Evolutionary conservation across 768 basidiomycete genomes (phyloP), one percentile per base, ranked within the genome.

Genomic region (Coprinellus micaceus): DNA sequence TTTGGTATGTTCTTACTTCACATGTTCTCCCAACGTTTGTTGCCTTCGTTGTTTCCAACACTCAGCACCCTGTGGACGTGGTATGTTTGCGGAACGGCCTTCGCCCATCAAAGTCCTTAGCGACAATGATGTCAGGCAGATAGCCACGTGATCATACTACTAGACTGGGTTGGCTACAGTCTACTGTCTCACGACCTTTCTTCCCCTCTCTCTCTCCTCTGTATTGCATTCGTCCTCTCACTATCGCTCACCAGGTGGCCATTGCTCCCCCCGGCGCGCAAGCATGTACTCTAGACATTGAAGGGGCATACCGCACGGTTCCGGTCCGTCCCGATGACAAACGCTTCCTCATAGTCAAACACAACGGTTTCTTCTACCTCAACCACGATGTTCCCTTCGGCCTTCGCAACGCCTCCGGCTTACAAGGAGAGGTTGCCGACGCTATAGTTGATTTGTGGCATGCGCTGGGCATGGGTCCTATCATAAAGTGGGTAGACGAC

Each of bases 261-360:
- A n/a, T 47, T 36, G 66, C 71, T 0, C 76, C 76, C 0, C 56
- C 59, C 0, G 71, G 71, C 11, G 59, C 73, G 0, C 60, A 72
- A 49, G 76, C 65, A 0, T 68, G 76, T 0, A 69, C 73, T 0
- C 68, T 74, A 28, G 75, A 79, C 46, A 66, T 77, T 5, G 67
- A 71, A 29, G 58, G 72, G 0, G 73, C 77, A 5, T 75, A 70
- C 51, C 60, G 70, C 25, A 48, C 47, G 9, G 21, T 48, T 9
- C 47, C 22, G 13, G 47, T 48, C 9, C 24, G 24, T 5, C 74
- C 71, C 0, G 52, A 41, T 1, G 59, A 67, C n/a, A 66, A 69
- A 52, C 53, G 25, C 2, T 64, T 60, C 44, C 63, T 67, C 24
- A 58, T 67, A 1, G 50, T 74, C 7, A 22, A 51, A 1, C 66